Base-by-base conservation (phyloP, 805 yeast species). In the Wickerhamiella nectarea region DNA sequence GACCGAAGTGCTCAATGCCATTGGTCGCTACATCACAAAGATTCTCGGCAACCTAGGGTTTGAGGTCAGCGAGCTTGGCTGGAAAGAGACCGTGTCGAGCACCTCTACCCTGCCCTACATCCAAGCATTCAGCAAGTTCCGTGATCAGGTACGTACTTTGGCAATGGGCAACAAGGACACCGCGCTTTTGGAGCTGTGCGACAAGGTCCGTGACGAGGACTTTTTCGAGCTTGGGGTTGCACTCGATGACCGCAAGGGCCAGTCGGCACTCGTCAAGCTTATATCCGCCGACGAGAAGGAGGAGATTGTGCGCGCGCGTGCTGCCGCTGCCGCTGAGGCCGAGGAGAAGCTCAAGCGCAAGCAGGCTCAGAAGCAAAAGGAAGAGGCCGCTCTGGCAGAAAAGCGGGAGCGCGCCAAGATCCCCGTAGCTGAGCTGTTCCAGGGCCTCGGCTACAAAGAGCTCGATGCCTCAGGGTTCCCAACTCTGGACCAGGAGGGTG, bases 381-480 rank as follows among this genome's bases (percentile, higher is more conserved):
- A 46, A 24, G 50, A 50, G 37, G 59, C 52, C 42, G 59, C 56
- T 10, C 76, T 75, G 57, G 73, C 71, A 53, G 82, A 79, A 48
- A 70, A 70, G 49, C 77, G 79, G 56, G 85, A 78, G 52, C 83
- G 79, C 62, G 81, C 89, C 48, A 76, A 75, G 55, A 51, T 77
- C 3, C 58, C 75, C 7, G 95, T 97, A 1, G 47, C 57, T 33
- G 87, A 81, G 20, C 63, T 91, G 76, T 91, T 87, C 66, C 71
- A 69, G 54, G 42, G 46, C 9, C 72, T 73, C 4, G 72, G 71
- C 46, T 91, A 75, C 59, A 61, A 74, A 8, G 81, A 74, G 56
- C 91, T 89, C 82, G 96, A 91, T 58, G 87, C 72, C 20, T 63
- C 70, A 28, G 98, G 98, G 1, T 46, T 91, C 14, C 98, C 98